Base-by-base conservation (phyloP, 352 stramenopile species). In the Phytophthora ohioensis region DNA sequence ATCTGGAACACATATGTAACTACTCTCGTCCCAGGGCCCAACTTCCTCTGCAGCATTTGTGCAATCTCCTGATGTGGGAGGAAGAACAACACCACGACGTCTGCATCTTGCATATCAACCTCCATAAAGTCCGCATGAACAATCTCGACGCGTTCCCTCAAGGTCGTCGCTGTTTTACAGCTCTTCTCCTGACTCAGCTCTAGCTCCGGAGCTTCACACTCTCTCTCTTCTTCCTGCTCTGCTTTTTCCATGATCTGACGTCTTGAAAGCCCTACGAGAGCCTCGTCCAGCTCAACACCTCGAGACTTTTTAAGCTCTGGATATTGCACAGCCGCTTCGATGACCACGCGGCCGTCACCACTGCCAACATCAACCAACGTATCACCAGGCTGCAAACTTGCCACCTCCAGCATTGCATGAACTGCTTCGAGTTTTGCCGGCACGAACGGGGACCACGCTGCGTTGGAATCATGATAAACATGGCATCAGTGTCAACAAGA, bases 1-100 rank as follows among this genome's bases (percentile, higher is more conserved):
- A 92, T 92, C 65, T 78, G 69, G 56, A 91, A 92, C 13, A 91
- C 85, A 64, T 92, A 91, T 3, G 85, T 92, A 56, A 91, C 57
- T 17, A 91, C 76, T 8, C 82, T 72, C 31, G 79, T 81, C 4
- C 81, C 85, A 0, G 78, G 49, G 1, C 67, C 57, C 10, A 90
- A 63, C 43, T 88, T 85, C 27, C 55, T 38, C 15, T 71, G 46
- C 17, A 91, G 56, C 32, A 67, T 60, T 4, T 27, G 10, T 6
- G 80, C 80, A 17, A 88, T 83, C 6, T 88, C 68, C 8, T 64
- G 53, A 30, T 91, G 85, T 6, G 85, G 85, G 10, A 92, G 64
- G 61, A 92, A 92, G 59, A 92, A 92, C 2, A 92, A 65, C 30
- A 84, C 74, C 10, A 85, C 80, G 5, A 89, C 71, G 54, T 88